Base-by-base conservation (phyloP, 2,329 filamentous ascomycete species). In the Diaporthe australafricana region DNA sequence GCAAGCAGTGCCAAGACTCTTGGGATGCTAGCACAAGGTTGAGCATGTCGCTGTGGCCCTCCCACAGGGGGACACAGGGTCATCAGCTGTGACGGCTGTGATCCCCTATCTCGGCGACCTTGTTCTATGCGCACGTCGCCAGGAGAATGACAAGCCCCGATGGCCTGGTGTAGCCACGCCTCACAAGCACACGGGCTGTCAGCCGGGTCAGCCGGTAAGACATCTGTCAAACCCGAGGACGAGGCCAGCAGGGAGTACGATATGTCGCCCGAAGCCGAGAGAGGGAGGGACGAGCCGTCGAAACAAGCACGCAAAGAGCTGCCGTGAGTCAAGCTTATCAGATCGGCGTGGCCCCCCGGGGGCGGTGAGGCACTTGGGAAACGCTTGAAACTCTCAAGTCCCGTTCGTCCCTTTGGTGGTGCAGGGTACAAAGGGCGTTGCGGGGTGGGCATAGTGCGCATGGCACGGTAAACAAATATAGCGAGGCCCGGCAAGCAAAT, bases 291-390 rank as follows among this genome's bases (percentile, higher is more conserved):
- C n/a, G 14, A 40, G 38, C 7, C 40, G 40, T 62, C 42, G 40
- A 30, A 22, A 47, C 57, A 48, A 62, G 57, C 57, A 32, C 25
- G 57, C 57, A 62, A 62, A n/a, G n/a, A n/a, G 27, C 57, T 48
- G 42, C 57, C 42, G 57, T 48, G 57, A 48, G 57, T 48, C 57
- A 48, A 48, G 57, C 57, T 63, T 63, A 63, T 48, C 57, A 63
- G 57, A 63, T 63, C 42, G 57, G 40, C 57, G 40, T 27, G 27
- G 57, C 25, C 57, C 57, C 40, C 38, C 32, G 38, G 57, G 57
- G 57, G 57, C 57, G 57, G 57, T 62, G 57, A 47, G 57, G 40
- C 42, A 12, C 56, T 62, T 62, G 56, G 56, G 16, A 35, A 48
- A 48, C 25, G 57, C 40, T 32, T 47, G 40, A 48, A 48, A 62